Conservation (phyloP, 306 rosid genomes). For the Dryas octopetala region DNA sequence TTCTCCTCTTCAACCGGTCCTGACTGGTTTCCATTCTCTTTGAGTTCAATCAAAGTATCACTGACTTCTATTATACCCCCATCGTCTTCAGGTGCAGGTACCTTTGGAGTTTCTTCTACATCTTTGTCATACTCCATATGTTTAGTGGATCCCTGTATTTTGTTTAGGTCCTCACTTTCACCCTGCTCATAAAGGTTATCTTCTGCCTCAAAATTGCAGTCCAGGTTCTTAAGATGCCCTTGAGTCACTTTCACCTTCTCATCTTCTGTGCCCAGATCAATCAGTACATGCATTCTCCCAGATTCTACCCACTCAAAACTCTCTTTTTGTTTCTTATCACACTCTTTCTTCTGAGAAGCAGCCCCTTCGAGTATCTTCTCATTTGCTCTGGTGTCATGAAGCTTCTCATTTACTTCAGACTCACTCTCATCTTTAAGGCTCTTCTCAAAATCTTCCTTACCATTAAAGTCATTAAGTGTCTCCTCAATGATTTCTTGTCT, state of each 20-base stretch:
- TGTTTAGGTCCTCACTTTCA: slow-evolving; percentile 40
- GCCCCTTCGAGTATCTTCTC: slow-evolving; percentile 43
- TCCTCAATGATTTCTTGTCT: slow-evolving; percentile 29
- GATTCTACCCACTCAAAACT: slow-evolving; percentile 28
- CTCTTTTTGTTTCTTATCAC: slow-evolving; percentile 31
- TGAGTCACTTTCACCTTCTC: slow-evolving; percentile 29
- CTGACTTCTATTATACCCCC: slow-evolving; percentile 30
- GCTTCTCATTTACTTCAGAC: slow-evolving; percentile 35
- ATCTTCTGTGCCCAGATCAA: slow-evolving; percentile 29
- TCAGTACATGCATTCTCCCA: slow-evolving; percentile 13
- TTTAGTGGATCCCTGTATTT: slow-evolving; percentile 28
- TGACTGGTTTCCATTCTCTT: slow-evolving; percentile 32
- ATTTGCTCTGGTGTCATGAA: slow-evolving; percentile 33
- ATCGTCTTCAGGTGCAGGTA: slow-evolving; percentile 32
- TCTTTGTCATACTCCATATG: slow-evolving; percentile 31
- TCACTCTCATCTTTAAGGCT: slow-evolving; percentile 31
- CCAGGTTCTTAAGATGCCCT: slow-evolving; percentile 36
- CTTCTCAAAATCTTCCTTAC: slow-evolving; percentile 38
- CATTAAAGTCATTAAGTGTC: slow-evolving; percentile 29
- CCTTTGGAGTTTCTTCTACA: slow-evolving; percentile 31
- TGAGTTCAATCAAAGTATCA: slow-evolving; percentile 33
- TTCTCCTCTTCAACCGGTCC: slow-evolving; percentile 32
- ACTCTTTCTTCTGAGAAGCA: slow-evolving; percentile 37
- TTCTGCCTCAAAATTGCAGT: slow-evolving; percentile 33
- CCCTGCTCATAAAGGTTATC: slow-evolving; percentile 35